Base-by-base conservation (phyloP, 2,329 filamentous ascomycete species). In the Ilyonectria mors-panacis region DNA sequence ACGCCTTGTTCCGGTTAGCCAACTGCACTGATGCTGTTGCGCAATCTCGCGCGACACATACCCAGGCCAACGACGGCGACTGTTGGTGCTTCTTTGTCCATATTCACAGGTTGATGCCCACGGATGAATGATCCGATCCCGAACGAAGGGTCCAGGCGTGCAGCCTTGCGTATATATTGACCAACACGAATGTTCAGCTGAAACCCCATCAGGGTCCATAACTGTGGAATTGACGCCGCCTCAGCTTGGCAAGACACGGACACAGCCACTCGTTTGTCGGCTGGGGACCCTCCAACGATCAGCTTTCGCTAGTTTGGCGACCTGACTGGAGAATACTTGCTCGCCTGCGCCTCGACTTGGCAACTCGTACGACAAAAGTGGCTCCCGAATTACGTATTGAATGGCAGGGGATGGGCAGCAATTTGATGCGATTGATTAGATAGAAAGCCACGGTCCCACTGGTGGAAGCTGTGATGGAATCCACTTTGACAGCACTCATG, bases 21-120 rank as follows among this genome's bases (percentile, higher is more conserved):
- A 35, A 37, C 12, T 19, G 21, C 28, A 10, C 15, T 17, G 15
- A n/a, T 13, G 42, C 10, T 6, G 19, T 64, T 30, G 28, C 23
- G 23, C 10, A 35, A 28, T 30, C 2, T 33, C 10, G 1, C 19
- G 17, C 17, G 2, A 17, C 6, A 42, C 68, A 33, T 64, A 79
- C 78, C 77, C 6, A 78, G 63, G 12, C 77, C 77, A 58, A 79
- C 65, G 17, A 80, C 70, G 35, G 77, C 78, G n/a, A 79, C 71
- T 4, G 51, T 73, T 59, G 54, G 53, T 23, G 65, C 39, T 33
- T 71, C 60, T 15, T 56, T 45, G 42, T 63, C 59, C 72, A 74
- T 66, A 6, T 63, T 15, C 12, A n/a, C 33, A 19, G 5, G 17
- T 48, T 39, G 42, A 21, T 23, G 17, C n/a, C 21, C 21, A 45